Percentiles rank a stretch among this genome's conserved stretches.
phyloP scores from a whole-genome alignment of 2,329 filamentous ascomycete species.

The Aspergillus pseudonomiae region DNA sequence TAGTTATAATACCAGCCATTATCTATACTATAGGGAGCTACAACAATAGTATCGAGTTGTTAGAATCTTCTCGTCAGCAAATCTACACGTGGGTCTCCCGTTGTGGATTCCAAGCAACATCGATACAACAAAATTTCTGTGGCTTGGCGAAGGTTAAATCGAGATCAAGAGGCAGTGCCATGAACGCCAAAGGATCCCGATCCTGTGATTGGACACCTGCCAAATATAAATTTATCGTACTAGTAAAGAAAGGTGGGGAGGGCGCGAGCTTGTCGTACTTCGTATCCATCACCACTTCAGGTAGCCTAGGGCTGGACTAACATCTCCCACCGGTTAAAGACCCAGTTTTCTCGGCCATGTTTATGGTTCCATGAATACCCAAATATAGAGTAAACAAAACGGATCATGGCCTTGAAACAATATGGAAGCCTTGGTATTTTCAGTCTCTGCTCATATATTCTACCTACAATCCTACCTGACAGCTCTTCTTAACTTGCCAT shows the following conservation, averaged over 20 bases:
- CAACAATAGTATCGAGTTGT: not conserved
- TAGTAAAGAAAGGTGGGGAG: not conserved
- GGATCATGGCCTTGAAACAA: not conserved
- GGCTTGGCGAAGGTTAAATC: not conserved
- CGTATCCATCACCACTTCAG: not conserved
- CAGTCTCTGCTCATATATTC: not conserved
- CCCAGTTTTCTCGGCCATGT: not conserved
- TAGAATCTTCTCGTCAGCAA: not conserved
- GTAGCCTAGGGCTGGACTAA: not conserved
- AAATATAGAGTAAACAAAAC: constrained; percentile 3
- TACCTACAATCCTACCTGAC: not conserved
- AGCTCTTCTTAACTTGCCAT: not conserved
- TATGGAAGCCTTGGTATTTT: not conserved
- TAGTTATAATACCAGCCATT: not conserved
- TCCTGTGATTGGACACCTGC: not conserved
- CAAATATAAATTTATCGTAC: not conserved
- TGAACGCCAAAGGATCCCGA: not conserved
- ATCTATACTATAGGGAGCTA: not conserved
- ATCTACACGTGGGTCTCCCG: not conserved
- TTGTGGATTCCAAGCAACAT: not conserved
- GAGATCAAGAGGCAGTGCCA: not conserved
- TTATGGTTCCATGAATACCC: not conserved
- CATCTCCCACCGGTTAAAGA: not conserved
- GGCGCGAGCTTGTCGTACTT: not conserved
- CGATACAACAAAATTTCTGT: not conserved